Percentiles rank a stretch among this genome's conserved stretches.
These are phyloP conservation scores for Clonostachys byssicola DNA, from an alignment of 2,329 filamentous ascomycete species.

Conservation along the genomic window DNA sequence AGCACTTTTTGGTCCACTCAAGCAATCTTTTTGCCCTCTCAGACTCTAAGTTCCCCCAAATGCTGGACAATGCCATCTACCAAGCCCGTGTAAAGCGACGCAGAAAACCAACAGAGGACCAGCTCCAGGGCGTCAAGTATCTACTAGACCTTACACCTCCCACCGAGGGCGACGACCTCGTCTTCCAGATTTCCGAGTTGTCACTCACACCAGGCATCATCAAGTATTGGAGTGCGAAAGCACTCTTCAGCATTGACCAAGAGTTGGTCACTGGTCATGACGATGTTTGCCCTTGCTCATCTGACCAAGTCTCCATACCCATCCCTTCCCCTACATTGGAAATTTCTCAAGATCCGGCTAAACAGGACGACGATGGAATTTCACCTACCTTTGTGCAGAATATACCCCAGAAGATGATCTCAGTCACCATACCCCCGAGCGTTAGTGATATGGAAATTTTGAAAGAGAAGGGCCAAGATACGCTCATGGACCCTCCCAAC, in stretches of 20 bases:
- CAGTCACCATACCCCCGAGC: too few species aligned
- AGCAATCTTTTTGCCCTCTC: conserved; percentile 38
- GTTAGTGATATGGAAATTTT: too few species aligned
- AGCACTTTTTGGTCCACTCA: conserved; percentile 38
- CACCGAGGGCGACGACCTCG: conserved; percentile 56
- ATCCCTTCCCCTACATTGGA: background rate
- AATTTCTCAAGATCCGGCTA: background rate
- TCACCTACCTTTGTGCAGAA: too few species aligned
- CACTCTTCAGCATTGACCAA: conserved; percentile 21
- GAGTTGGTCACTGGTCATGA: conserved; percentile 32
- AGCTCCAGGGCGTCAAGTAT: conserved; percentile 45
- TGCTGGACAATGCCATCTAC: conserved; percentile 31
- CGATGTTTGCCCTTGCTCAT: conserved; percentile 22
- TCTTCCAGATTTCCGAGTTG: conserved; percentile 53
- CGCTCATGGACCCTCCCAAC: conserved; percentile 13
- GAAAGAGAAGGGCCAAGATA: background rate
- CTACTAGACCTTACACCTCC: conserved; percentile 62
- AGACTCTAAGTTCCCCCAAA: conserved; percentile 39
- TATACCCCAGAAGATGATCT: too few species aligned
- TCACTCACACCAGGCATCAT: conserved; percentile 52
- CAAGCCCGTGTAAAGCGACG: conserved; percentile 33
- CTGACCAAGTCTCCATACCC: background rate
- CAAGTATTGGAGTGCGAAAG: conserved; percentile 43
- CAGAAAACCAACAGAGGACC: conserved; percentile 22
- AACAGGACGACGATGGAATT: background rate